These are phyloP conservation scores for Prunus yedoensis DNA, from an alignment of 331 rosid genomes.

Conservation along the genomic window DNA sequence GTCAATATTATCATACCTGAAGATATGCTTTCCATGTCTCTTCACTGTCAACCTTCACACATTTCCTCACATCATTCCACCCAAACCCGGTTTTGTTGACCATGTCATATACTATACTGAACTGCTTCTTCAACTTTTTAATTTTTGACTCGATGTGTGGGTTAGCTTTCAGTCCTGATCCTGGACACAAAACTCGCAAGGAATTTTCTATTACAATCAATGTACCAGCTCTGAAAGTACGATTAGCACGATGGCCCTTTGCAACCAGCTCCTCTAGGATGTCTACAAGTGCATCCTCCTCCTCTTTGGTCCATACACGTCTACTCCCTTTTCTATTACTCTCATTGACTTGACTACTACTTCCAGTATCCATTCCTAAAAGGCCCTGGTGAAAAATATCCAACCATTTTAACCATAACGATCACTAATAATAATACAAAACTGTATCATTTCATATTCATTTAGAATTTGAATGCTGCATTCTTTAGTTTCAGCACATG, in stretches of 20 bases:
- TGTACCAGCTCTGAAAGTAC: constrained; percentile 9
- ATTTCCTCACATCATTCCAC: constrained; percentile 22
- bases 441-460: background rate
- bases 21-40: constrained; percentile 19
- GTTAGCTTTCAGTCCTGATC: constrained; percentile 1
- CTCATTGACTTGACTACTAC: constrained; percentile 16
- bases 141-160: constrained; percentile 28
- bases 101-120: constrained; percentile 9
- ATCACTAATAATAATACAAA: background rate
- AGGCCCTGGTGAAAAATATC: background rate
- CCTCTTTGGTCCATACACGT: constrained; percentile 11
- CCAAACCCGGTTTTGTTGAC: constrained; percentile 3
- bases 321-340: background rate
- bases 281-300: constrained; percentile 18
- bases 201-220: constrained; percentile 3
- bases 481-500: background rate
- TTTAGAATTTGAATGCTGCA: background rate
- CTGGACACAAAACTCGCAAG: background rate
- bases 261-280: constrained; percentile 16
- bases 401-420: background rate
- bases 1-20: constrained; percentile 9
- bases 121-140: constrained; percentile 2
- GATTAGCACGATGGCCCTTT: constrained; percentile 5
- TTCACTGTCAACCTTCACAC: constrained; percentile 15
- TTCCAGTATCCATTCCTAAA: constrained; percentile 16